Evolutionary conservation across 441 rosid species (phyloP).

Genomic region (Gossypium aridum): DNA sequence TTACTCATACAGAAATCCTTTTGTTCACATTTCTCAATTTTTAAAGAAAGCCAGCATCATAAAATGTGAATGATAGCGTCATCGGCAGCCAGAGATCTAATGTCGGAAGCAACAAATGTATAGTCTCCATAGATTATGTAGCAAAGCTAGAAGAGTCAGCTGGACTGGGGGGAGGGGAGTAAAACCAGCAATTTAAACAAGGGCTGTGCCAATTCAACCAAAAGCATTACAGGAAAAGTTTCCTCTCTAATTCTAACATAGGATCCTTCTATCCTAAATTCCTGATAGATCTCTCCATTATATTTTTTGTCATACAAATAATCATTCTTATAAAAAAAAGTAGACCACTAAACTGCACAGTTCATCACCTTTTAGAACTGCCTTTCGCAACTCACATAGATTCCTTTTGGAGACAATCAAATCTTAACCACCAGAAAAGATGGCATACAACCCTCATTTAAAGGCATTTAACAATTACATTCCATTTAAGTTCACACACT

Average conservation of each 20-base stretch:
- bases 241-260: neutral
- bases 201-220: neutral
- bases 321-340: neutral
- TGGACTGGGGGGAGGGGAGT: neutral
- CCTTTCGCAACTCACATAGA: neutral
- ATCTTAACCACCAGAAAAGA: neutral
- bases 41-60: constrained; percentile 7
- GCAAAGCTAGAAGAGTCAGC: constrained; percentile 4
- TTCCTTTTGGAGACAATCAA: neutral
- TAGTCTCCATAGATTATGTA: neutral
- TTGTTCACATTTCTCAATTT: constrained; percentile 1
- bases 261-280: neutral
- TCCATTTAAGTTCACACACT: neutral
- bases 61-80: neutral
- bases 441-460: neutral
- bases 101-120: neutral
- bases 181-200: neutral
- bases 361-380: neutral
- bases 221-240: neutral
- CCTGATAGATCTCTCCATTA: neutral
- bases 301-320: neutral
- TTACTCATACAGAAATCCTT: neutral
- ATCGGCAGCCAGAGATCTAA: neutral
- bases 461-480: neutral
- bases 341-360: neutral